Conservation (phyloP, 2,329 filamentous ascomycete genomes). For the Eutypella sp. region DNA sequence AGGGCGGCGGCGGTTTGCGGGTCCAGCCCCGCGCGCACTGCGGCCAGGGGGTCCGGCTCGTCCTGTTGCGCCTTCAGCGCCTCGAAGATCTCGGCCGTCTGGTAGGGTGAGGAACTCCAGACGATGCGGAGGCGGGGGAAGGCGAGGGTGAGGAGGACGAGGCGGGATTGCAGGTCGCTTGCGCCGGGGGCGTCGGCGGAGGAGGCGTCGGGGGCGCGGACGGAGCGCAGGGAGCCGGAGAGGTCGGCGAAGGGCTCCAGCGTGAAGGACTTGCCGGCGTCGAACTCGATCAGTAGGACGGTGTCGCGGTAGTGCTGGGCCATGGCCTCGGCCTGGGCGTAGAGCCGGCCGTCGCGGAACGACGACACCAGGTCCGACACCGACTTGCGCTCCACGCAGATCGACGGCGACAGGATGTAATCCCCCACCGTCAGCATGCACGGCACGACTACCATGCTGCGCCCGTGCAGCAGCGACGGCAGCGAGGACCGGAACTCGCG, state of each 20-base stretch:
- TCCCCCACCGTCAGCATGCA: constrained; percentile 96
- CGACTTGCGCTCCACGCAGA: constrained; percentile 93
- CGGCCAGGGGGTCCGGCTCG: constrained; percentile 85
- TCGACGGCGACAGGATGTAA: constrained; percentile 85
- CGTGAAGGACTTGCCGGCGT: constrained; percentile 95
- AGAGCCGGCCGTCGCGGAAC: constrained; percentile 86
- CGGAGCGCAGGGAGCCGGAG: constrained; percentile 53
- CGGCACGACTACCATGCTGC: constrained; percentile 81
- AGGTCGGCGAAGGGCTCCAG: constrained; percentile 75
- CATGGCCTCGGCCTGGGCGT: constrained; percentile 91
- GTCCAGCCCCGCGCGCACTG: constrained; percentile 77
- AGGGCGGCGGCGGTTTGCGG: constrained; percentile 84
- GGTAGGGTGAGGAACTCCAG: constrained; percentile 89
- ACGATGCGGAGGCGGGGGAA: constrained; percentile 88
- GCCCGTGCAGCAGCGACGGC: constrained; percentile 84
- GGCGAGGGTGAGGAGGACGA: constrained; percentile 86
- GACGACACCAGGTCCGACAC: constrained; percentile 87
- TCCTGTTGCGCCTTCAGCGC: constrained; percentile 83
- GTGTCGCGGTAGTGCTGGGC: constrained; percentile 84
- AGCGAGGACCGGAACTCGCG: constrained; percentile 93
- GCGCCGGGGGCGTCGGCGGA: constrained; percentile 47
- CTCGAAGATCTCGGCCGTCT: constrained; percentile 96
- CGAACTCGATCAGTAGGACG: constrained; percentile 95
- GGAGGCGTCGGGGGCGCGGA: constrained; percentile 58
- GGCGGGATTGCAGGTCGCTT: constrained; percentile 82